phyloP scores from a whole-genome alignment of 768 basidiomycete genomes.

The Fistulinella prunicolor region DNA sequence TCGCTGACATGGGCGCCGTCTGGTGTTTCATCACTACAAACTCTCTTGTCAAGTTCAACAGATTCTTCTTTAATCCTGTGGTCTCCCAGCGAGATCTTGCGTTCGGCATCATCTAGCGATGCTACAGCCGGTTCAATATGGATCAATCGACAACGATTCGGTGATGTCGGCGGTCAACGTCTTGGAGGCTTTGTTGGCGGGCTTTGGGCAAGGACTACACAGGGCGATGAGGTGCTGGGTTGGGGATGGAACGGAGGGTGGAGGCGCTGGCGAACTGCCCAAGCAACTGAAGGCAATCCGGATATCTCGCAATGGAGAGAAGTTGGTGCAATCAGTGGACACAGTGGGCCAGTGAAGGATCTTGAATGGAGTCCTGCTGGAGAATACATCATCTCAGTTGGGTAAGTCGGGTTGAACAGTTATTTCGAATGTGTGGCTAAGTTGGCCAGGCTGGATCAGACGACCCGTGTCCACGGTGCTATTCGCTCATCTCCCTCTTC shows the following conservation, averaged over 20 bases:
- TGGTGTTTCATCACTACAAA: constrained; percentile 32
- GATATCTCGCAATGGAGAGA: constrained; percentile 65
- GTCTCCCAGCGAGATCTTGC: constrained; percentile 65
- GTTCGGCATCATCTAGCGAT: constrained; percentile 33
- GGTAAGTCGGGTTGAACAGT: constrained; percentile 47
- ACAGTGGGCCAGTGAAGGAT: constrained; percentile 74
- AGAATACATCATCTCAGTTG: constrained; percentile 80
- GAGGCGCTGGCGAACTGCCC: constrained; percentile 72
- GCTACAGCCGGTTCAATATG: constrained; percentile 62
- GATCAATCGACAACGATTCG: constrained; percentile 89
- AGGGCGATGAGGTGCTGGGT: constrained; percentile 63
- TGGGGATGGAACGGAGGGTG: constrained; percentile 96
- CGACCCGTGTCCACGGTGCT: constrained; percentile 82
- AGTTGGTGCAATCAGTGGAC: constrained; percentile 78
- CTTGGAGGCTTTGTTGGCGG: constrained; percentile 92
- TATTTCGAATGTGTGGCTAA: background rate
- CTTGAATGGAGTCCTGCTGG: constrained; percentile 86
- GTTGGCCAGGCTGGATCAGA: constrained; percentile 75
- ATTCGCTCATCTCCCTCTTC: constrained; percentile 24
- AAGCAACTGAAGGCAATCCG: constrained; percentile 12
- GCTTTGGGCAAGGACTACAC: constrained; percentile 57
- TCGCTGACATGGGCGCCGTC: constrained; percentile 79
- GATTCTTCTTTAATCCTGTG: constrained; percentile 96
- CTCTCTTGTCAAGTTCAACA: constrained; percentile 87
- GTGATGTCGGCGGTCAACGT: constrained; percentile 89